These are phyloP conservation scores for Chaetomiaceae sp. DNA, from an alignment of 2,329 filamentous ascomycete genomes.

Conservation along the genomic window DNA sequence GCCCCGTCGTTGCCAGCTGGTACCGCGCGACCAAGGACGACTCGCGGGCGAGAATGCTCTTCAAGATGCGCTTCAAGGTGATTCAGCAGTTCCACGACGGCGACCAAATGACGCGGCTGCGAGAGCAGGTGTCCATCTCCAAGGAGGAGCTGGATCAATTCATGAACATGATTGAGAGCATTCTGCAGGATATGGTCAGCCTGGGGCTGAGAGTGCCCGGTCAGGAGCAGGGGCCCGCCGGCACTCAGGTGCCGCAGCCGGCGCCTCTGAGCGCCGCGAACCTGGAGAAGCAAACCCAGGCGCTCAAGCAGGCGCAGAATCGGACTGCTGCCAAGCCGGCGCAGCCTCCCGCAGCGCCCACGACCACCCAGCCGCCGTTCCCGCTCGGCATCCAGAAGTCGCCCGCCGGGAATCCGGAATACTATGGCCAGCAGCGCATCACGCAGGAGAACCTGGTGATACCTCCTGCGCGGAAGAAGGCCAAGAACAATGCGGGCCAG, in stretches of 20 bases:
- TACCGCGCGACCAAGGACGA: slow-evolving; percentile 48
- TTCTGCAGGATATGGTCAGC: slow-evolving; percentile 46
- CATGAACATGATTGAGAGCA: slow-evolving; percentile 45
- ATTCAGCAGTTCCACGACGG: slow-evolving; percentile 50
- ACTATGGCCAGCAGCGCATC: slow-evolving; percentile 48
- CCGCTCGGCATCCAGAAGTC: slow-evolving; percentile 48
- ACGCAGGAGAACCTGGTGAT: slow-evolving; percentile 52
- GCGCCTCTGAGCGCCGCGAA: slow-evolving; percentile 42
- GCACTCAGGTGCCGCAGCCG: slow-evolving; percentile 26
- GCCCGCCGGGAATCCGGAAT: slow-evolving; percentile 56
- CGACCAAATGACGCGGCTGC: slow-evolving; percentile 42
- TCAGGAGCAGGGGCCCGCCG: slow-evolving; percentile 11
- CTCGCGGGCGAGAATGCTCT: slow-evolving; percentile 46
- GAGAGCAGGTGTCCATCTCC: slow-evolving; percentile 49
- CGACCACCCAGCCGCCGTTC: slow-evolving; percentile 53
- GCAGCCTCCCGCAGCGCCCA: slow-evolving; percentile 54
- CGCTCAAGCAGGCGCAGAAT: slow-evolving; percentile 44
- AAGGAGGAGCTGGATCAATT: slow-evolving; percentile 48
- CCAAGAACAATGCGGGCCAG: slow-evolving; percentile 41
- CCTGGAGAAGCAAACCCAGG: slow-evolving; percentile 49
- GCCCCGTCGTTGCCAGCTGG: slow-evolving; percentile 42
- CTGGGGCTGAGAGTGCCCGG: neutral
- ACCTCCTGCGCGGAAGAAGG: slow-evolving; percentile 51
- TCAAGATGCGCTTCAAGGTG: slow-evolving; percentile 51
- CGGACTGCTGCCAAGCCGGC: slow-evolving; percentile 43